Evolutionary conservation across 257 asterid genomes (phyloP), one percentile per base, ranked within the genome.

Genomic region (Primulina eburnea): DNA sequence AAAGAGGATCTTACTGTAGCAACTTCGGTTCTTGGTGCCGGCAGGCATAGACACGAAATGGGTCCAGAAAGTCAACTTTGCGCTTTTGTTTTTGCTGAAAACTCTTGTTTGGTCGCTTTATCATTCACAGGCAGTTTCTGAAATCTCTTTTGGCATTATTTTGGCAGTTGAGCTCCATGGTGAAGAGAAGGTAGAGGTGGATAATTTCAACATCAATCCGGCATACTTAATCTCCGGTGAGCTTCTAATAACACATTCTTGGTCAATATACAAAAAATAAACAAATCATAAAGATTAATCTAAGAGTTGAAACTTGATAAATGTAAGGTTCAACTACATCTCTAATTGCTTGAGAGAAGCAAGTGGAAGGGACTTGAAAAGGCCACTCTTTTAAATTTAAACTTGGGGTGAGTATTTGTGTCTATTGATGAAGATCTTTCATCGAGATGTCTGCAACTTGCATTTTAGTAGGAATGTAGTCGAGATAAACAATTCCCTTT

Each of bases 141-240:
- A 68, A 18, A 6, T 37, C 57, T 52, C 30, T 64, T 33, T 43
- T 50, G 65, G 28, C 35, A 35, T 55, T 4, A 5, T 70, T 65
- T 62, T 74, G 75, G 65, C 92, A 94, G 99, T 81, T 94, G 89
- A 91, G 95, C 78, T 78, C 84, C 17, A 86, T 67, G 85, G 87
- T 29, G 97, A 94, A 77, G 97, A 91, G 89, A 88, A 85, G 79
- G 73, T 85, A 43, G 92, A 84, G 82, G 84, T 77, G 5, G 93
- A 89, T 63, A 64, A 84, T 59, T 86, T 94, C 83, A 91, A 82
- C 64, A 75, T 86, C 66, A 88, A 96, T 1, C 64, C 91, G 9
- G 78, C 85, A 74, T 77, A 87, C 68, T 82, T 94, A 61, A 77
- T 93, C 65, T 88, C 97, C 26, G 95, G 97, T 90, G 64, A 74